Conservation (phyloP, 805 yeast genomes). For the Torulaspora delbrueckii region DNA sequence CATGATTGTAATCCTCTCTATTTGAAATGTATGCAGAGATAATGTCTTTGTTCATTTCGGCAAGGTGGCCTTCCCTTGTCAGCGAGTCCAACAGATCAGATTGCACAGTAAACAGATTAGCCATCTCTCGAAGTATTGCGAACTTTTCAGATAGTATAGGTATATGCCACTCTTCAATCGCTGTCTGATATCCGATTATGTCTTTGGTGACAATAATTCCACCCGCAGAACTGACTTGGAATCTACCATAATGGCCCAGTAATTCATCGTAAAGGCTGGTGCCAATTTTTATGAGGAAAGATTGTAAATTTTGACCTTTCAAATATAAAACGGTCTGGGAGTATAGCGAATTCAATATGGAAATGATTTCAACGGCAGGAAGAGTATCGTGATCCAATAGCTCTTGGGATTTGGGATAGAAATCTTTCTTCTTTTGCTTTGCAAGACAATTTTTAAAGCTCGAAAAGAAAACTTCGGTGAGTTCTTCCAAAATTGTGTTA, state of each 20-base stretch:
- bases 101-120: slow-evolving; percentile 79
- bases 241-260: slow-evolving; percentile 68
- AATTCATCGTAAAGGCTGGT: slow-evolving; percentile 51
- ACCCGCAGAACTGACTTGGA: slow-evolving; percentile 73
- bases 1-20: slow-evolving; percentile 61
- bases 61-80: slow-evolving; percentile 75
- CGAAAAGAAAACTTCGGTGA: slow-evolving; percentile 48
- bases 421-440: slow-evolving; percentile 74
- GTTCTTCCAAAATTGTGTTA: slow-evolving; percentile 57
- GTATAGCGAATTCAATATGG: slow-evolving; percentile 39
- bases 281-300: slow-evolving; percentile 55
- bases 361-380: slow-evolving; percentile 60
- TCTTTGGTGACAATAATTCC: slow-evolving; percentile 80
- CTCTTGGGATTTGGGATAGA: slow-evolving; percentile 43
- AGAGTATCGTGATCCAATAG: slow-evolving; percentile 56
- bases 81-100: slow-evolving; percentile 72
- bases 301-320: slow-evolving; percentile 45
- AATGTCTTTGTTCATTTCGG: slow-evolving; percentile 55
- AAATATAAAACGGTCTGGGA: slow-evolving; percentile 38
- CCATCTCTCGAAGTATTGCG: slow-evolving; percentile 71
- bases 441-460: slow-evolving; percentile 49
- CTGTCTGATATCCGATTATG: slow-evolving; percentile 66
- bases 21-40: slow-evolving; percentile 62
- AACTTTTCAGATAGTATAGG: slow-evolving; percentile 57
- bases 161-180: slow-evolving; percentile 63